These are phyloP conservation scores for Talaromyces nanjingensis DNA, from an alignment of 495 filamentous ascomycete species.

Conservation along the genomic window DNA sequence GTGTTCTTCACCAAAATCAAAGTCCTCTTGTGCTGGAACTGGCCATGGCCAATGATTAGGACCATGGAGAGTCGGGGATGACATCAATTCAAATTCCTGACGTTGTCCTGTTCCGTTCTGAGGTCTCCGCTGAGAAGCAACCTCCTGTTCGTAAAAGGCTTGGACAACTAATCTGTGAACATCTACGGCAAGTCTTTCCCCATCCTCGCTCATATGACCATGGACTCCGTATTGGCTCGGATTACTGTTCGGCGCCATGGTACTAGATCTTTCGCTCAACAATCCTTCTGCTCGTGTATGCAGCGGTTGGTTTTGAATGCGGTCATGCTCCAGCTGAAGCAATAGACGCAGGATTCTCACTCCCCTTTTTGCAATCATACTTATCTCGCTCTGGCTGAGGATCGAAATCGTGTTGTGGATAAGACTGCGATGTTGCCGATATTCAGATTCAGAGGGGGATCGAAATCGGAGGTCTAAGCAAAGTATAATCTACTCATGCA, in stretches of 20 bases:
- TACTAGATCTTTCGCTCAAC: neutral
- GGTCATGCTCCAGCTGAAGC: slow-evolving; percentile 10
- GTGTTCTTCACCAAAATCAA: too few relatives aligned
- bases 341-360: slow-evolving; percentile 22
- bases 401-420: slow-evolving; percentile 25
- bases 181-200: neutral
- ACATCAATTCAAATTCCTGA: neutral
- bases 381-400: slow-evolving; percentile 19
- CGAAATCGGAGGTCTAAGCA: slow-evolving; percentile 34
- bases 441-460: slow-evolving; percentile 21
- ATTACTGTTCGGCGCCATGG: neutral
- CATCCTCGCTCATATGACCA: neutral
- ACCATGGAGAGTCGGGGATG: slow-evolving; percentile 13
- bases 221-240: neutral
- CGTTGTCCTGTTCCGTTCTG: neutral
- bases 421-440: slow-evolving; percentile 24
- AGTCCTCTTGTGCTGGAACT: neutral
- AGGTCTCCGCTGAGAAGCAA: neutral
- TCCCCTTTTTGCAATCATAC: slow-evolving; percentile 29
- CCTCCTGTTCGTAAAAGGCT: slow-evolving; percentile 1
- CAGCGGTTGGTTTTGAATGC: slow-evolving; percentile 6
- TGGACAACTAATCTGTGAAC: slow-evolving; percentile 6
- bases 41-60: neutral
- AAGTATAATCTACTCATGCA: slow-evolving; percentile 22
- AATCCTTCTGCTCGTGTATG: neutral